Base-by-base conservation (phyloP, 495 filamentous ascomycete genomes). In the Lasiosphaeria hispida region DNA sequence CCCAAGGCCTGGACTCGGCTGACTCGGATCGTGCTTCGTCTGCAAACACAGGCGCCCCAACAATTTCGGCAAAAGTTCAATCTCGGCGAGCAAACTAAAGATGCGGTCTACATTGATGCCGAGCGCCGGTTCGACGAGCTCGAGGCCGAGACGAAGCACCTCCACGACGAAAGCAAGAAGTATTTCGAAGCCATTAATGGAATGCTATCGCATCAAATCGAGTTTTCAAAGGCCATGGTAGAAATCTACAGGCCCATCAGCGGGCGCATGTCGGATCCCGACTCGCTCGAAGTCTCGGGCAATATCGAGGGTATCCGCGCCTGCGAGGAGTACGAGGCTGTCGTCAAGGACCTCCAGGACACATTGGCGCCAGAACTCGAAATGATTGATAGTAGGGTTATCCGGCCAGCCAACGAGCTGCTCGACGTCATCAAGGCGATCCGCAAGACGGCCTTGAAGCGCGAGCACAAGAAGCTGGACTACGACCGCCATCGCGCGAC, bases 191-290 rank as follows among this genome's bases (percentile, higher is more conserved):
- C 94, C 69, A 96, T 99, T 71, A 97, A 97, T 74, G 90, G 91
- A 77, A 99, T 99, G 94, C 78, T 99, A 63, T 85, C 78, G 72
- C 91, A 96, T 75, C 94, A 99, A 74, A 97, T 97, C 79, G 95
- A 95, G 73, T 99, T 99, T 79, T 95, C 92, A 63, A 87, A 96
- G 77, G 90, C 91, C 36, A 88, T 94, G 75, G 87, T 87, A 45
- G 95, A 99, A 74, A 87, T 99, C 62, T 99, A 99, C 79, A 96
- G 96, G 68, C 94, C 94, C 48, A 97, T 99, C 62, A 96, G 92
- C 58, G 94, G 94, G 15, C 89, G 93, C 58, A 82, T 96, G 68
- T 97, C 93, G 37, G 94, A 97, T 75, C 95, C 94, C 33, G 89
- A 92, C 59, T 88, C 88, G 14, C 83, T 89, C 55, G 77, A 87